phyloP scores from a whole-genome alignment of 2,329 filamentous ascomycete genomes.

The Xylariomycetidae sp. region DNA sequence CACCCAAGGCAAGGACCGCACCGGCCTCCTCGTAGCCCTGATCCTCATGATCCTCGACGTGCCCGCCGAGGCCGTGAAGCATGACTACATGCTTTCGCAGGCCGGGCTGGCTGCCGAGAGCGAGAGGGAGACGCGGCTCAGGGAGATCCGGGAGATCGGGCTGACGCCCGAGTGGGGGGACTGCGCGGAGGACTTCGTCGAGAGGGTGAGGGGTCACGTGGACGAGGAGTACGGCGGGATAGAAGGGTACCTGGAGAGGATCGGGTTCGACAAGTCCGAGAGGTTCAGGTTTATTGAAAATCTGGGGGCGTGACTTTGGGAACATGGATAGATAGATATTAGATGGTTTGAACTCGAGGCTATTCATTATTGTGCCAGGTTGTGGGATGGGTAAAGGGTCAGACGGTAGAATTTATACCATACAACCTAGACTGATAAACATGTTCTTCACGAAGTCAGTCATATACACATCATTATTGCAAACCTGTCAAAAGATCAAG shows the following conservation, averaged over 20 bases:
- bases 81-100: slow-evolving; percentile 68
- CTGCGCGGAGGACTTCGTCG: slow-evolving; percentile 62
- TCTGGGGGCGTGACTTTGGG: slow-evolving; percentile 39
- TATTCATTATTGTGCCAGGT: too few relatives aligned
- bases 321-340: too few relatives aligned
- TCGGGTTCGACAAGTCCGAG: slow-evolving; percentile 50
- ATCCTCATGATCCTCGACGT: slow-evolving; percentile 60
- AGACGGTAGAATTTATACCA: too few relatives aligned
- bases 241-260: slow-evolving; percentile 57
- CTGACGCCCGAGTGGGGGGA: slow-evolving; percentile 68
- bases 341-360: too few relatives aligned
- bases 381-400: too few relatives aligned
- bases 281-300: slow-evolving; percentile 36
- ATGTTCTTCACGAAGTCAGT: too few relatives aligned
- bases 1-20: slow-evolving; percentile 85
- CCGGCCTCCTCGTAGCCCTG: slow-evolving; percentile 66
- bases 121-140: slow-evolving; percentile 59
- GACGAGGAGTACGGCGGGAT: slow-evolving; percentile 61
- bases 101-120: slow-evolving; percentile 52
- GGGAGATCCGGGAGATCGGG: slow-evolving; percentile 67
- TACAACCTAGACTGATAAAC: too few relatives aligned
- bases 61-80: slow-evolving; percentile 53
- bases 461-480: too few relatives aligned
- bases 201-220: slow-evolving; percentile 53
- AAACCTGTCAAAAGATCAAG: not conserved